phyloP scores from a whole-genome alignment of 768 basidiomycete genomes.

The Trametes sanguinea region DNA sequence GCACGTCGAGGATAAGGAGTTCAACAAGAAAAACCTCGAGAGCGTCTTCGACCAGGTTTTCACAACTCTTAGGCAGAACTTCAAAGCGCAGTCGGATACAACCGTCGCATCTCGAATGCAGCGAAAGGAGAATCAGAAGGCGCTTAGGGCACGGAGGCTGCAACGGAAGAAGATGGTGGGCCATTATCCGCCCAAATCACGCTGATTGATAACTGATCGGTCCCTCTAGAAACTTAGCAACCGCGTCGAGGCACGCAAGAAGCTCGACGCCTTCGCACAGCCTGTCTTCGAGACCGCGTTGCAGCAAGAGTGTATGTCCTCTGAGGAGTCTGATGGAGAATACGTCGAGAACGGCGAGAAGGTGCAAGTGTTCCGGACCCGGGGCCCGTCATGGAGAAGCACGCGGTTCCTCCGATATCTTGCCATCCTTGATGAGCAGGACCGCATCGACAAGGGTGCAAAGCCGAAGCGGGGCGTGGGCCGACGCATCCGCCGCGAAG shows the following conservation, averaged over 20 bases:
- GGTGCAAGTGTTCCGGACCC: slow-evolving; percentile 50
- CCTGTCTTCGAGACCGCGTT: slow-evolving; percentile 70
- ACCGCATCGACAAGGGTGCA: slow-evolving; percentile 43
- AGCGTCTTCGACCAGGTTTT: slow-evolving; percentile 70
- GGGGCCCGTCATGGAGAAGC: slow-evolving; percentile 71
- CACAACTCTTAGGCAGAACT: slow-evolving; percentile 69
- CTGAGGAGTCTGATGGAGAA: slow-evolving; percentile 72
- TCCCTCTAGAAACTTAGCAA: slow-evolving; percentile 62
- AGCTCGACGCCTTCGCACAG: slow-evolving; percentile 55
- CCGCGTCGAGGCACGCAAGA: slow-evolving; percentile 61
- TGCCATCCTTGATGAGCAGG: slow-evolving; percentile 59
- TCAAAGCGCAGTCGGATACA: slow-evolving; percentile 57
- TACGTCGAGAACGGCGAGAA: slow-evolving; percentile 33
- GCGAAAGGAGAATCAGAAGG: slow-evolving; percentile 61
- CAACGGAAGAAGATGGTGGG: slow-evolving; percentile 66
- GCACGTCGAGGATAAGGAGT: slow-evolving; percentile 66
- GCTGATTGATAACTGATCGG: slow-evolving; percentile 8
- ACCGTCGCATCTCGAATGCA: slow-evolving; percentile 45
- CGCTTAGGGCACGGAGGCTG: slow-evolving; percentile 59
- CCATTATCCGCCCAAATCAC: slow-evolving; percentile 13
- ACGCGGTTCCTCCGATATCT: slow-evolving; percentile 61
- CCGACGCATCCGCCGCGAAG: slow-evolving; percentile 54
- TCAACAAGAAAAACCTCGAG: slow-evolving; percentile 60
- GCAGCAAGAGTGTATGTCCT: slow-evolving; percentile 77
- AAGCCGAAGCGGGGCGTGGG: slow-evolving; percentile 60